Base-by-base conservation (phyloP, 345 rosid species). In the Alliaria petiolata region DNA sequence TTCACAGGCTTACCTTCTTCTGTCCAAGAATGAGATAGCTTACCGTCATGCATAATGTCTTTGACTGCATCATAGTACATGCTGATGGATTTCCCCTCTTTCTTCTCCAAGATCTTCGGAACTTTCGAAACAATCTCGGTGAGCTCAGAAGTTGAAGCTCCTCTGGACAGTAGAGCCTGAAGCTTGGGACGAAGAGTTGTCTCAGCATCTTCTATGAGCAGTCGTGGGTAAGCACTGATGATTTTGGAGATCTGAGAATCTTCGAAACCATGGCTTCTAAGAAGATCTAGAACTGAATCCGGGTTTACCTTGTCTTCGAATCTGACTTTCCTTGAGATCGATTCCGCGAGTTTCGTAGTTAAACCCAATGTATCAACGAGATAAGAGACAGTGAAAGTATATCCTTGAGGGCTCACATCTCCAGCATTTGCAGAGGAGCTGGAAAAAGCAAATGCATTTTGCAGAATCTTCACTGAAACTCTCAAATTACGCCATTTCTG, bases 141-240 rank as follows among this genome's bases (percentile, higher is more conserved):
- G 8, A 69, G 13, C 19, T 55, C 80, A 33, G 72, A 13, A 15
- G 7, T 56, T 14, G 83, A 78, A 45, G 62, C 51, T 13, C 79
- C 75, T 45, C 7, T 62, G 2, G 76, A 77, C 26, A 16, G 36
- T 3, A 82, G 6, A 62, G 76, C 36, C 53, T 75, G 63, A 0
- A 80, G 57, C 62, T 82, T 80, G 11, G 82, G 85, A 38, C 65
- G 47, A 25, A 78, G 74, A 39, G 57, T 73, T 3, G 46, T 70
- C 65, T 62, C 74, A 8, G 62, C 44, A 50, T 69, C 43, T 4
- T 16, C 39, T 4, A 46, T 1, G 3, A 83, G 84, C 39, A 83
- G 0, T 3, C 0, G 1, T 12, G 84, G 86, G 5, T 16, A 45
- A 8, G 5, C 5, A 9, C n/a, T 54, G 9, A 81, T 54, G 22